Evolutionary conservation across 2,329 filamentous ascomycete species (phyloP), one percentile per base, ranked within the genome.

Genomic region (Fusarium longipes): DNA sequence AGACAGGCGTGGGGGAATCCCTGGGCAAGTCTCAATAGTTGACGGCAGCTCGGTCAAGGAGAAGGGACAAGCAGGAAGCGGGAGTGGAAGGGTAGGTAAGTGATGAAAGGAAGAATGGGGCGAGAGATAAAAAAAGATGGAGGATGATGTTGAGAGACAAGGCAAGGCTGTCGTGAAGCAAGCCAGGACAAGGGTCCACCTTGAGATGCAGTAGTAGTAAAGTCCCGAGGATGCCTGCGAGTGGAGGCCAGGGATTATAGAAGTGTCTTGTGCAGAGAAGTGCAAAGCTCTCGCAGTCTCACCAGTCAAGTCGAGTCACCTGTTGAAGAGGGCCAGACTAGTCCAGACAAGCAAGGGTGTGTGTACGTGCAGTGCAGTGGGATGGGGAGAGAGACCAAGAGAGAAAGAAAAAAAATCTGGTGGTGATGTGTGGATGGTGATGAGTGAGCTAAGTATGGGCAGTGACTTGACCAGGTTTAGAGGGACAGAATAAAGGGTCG

Each of bases 1-100:
- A 70, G 70, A 70, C 57, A 53, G 49, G 62, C 63, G 71, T 73
- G 71, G 70, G 70, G 70, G 59, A 54, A 64, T 66, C 40, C 64
- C 52, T 62, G 55, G 51, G 39, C 32, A 44, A 36, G 60, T 68
- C 44, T 48, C 43, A 53, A 58, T 58, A 60, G 45, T 40, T 52
- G 60, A 63, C 39, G 38, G 55, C 40, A 55, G 63, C 67, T 73
- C 71, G 71, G 71, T 73, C 69, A 73, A 43, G 70, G 35, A 73
- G 71, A 73, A 67, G 12, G 67, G 63, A 53, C 62, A 69, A 68
- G 66, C 58, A 54, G 53, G 48, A 39, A 51, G 22, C 29, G 43
- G 29, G 9, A 44, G 44, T 29, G 44, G 44, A 47, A 48, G 45
- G 57, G 40, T n/a, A n/a, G n/a, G n/a, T n/a, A n/a, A n/a, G n/a